A percentile compares a stretch with the other conserved stretches of the same genome.
These are phyloP conservation scores for Thamnidium elegans DNA, from an alignment of 192 early-diverging fungal species.

Conservation along the genomic window DNA sequence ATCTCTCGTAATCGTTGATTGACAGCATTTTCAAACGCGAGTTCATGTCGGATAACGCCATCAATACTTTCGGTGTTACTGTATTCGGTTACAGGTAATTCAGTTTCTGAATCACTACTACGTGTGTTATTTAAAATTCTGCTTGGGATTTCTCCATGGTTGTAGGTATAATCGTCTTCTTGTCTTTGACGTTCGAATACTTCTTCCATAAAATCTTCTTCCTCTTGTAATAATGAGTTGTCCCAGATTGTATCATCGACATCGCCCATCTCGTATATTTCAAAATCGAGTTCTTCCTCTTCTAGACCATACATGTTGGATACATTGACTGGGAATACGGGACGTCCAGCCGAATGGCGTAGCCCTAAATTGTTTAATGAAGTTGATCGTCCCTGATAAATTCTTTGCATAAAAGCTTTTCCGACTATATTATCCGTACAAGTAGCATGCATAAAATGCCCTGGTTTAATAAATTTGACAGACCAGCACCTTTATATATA, in stretches of 20 bases:
- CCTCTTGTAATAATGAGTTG: conserved; percentile 23
- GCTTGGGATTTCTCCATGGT: too few relatives aligned
- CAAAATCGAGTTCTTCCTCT: conserved; percentile 11
- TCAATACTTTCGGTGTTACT: too few relatives aligned
- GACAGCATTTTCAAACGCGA: too few relatives aligned
- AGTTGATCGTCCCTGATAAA: conserved; percentile 1
- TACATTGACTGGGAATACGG: conserved; percentile 24
- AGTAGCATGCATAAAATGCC: conserved; percentile 16
- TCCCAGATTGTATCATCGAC: conserved; percentile 17
- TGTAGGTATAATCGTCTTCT: too few relatives aligned
- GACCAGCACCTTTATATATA: conserved; percentile 32
- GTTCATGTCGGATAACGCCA: too few relatives aligned
- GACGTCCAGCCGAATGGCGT: conserved; percentile 13
- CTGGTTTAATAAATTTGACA: conserved; percentile 26
- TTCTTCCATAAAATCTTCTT: conserved; percentile 27
- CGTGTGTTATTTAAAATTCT: too few relatives aligned
- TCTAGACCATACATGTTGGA: conserved; percentile 28
- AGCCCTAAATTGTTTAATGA: conserved; percentile 4
- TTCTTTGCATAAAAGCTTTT: not conserved
- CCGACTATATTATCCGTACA: conserved; percentile 5
- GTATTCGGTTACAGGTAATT: too few relatives aligned
- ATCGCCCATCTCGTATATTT: not conserved
- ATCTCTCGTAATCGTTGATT: too few relatives aligned
- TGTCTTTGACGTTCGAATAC: not conserved
- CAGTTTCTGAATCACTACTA: too few relatives aligned